Percentiles rank a stretch among this genome's conserved stretches.
These are phyloP conservation scores for Solanum phureja DNA, from an alignment of 257 asterid genomes.

Conservation along the genomic window DNA sequence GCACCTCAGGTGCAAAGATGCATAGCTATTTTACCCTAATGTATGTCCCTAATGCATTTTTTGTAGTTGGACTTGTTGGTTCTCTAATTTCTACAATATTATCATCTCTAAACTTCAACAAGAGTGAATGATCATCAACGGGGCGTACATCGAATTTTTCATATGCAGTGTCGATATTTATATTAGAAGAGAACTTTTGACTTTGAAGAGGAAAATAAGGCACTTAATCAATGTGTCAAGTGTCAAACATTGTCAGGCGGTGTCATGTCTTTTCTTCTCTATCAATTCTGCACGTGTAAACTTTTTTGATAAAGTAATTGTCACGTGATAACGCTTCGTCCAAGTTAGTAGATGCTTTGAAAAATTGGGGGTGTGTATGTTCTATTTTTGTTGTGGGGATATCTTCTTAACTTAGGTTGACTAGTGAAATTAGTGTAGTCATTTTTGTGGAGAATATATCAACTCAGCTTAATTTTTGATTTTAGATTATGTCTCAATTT, in stretches of 20 bases:
- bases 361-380: background rate
- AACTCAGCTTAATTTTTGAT: too few relatives aligned
- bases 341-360: background rate
- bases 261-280: background rate
- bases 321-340: background rate
- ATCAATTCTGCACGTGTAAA: background rate
- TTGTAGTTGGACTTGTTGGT: background rate
- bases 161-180: background rate
- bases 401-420: background rate
- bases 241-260: background rate
- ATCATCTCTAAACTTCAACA: background rate
- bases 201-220: background rate
- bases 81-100: background rate
- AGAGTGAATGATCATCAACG: background rate
- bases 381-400: background rate
- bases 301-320: background rate
- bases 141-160: too few relatives aligned
- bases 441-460: background rate
- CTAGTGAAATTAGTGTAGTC: background rate
- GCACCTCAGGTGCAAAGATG: background rate
- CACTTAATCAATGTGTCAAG: background rate
- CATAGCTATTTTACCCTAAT: background rate
- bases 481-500: too few relatives aligned
- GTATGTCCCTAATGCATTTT: background rate
- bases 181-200: background rate